Evolutionary conservation across 2,329 filamentous ascomycete species (phyloP).

Genomic region (Cercospora nicotianae): DNA sequence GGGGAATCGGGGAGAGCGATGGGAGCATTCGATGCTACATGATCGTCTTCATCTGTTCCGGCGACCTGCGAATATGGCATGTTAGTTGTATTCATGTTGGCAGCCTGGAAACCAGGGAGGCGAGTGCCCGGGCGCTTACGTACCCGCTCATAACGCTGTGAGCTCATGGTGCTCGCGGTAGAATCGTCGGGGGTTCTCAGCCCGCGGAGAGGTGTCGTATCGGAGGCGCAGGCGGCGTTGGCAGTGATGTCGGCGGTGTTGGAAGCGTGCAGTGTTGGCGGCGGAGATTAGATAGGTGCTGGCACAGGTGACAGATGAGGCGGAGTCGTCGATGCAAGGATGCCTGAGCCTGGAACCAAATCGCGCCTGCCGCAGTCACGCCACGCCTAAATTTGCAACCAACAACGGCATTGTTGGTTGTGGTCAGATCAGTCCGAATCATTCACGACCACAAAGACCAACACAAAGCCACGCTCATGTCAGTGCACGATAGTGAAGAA

Average conservation of each 20-base stretch:
- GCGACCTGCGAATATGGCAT: constrained; percentile 35
- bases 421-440: not conserved
- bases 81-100: constrained; percentile 19
- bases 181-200: constrained; percentile 5
- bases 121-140: constrained; percentile 31
- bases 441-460: not conserved
- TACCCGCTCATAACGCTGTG: constrained; percentile 53
- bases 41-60: constrained; percentile 46
- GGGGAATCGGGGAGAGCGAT: constrained; percentile 50
- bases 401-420: not conserved
- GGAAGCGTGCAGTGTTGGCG: constrained; percentile 1
- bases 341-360: constrained; percentile 2
- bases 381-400: not conserved
- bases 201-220: not conserved
- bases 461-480: not conserved
- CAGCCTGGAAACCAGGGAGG: constrained; percentile 16
- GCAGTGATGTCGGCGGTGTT: constrained; percentile 8
- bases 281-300: constrained; percentile 10
- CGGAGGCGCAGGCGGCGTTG: not conserved
- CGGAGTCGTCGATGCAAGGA: not conserved
- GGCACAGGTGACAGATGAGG: constrained; percentile 9
- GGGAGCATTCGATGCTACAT: constrained; percentile 34
- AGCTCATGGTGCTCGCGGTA: constrained; percentile 42
- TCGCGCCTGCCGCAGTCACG: not conserved
- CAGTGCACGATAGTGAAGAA: not conserved